These are phyloP conservation scores for Vinca minor DNA, from an alignment of 257 asterid species.

Conservation along the genomic window DNA sequence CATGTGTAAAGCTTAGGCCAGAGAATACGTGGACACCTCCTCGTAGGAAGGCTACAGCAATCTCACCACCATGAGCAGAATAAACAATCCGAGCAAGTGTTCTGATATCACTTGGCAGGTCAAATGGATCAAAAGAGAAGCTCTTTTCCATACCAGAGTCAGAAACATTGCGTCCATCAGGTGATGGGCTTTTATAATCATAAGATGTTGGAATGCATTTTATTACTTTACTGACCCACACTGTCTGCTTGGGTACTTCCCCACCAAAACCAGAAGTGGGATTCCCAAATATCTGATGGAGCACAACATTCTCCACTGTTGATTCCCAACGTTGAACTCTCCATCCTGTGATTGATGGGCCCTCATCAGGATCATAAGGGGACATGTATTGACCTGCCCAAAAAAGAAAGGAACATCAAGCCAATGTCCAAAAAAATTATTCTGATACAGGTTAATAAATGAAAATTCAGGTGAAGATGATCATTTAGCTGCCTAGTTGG, in stretches of 20 bases:
- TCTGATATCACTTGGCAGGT: slow-evolving; percentile 93
- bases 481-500: background rate
- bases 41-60: slow-evolving; percentile 87
- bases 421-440: background rate
- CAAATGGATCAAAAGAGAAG: slow-evolving; percentile 88
- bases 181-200: slow-evolving; percentile 42
- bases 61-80: slow-evolving; percentile 98
- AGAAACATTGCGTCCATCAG: slow-evolving; percentile 45
- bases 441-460: background rate
- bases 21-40: slow-evolving; percentile 86
- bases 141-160: slow-evolving; percentile 61
- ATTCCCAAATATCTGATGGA: slow-evolving; percentile 93
- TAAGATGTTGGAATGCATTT: slow-evolving; percentile 80
- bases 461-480: background rate
- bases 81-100: slow-evolving; percentile 93
- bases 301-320: slow-evolving; percentile 89
- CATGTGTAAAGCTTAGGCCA: slow-evolving; percentile 62
- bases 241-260: slow-evolving; percentile 93
- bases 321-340: slow-evolving; percentile 99
- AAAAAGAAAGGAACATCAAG: slow-evolving; percentile 11
- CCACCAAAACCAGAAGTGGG: slow-evolving; percentile 76
- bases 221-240: slow-evolving; percentile 90
- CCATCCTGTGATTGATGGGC: slow-evolving; percentile 98
- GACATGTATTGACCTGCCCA: slow-evolving; percentile 97
- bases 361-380: slow-evolving; percentile 99